Evolutionary conservation across 805 yeast species (phyloP).

Genomic region (Candida glaebosa): DNA sequence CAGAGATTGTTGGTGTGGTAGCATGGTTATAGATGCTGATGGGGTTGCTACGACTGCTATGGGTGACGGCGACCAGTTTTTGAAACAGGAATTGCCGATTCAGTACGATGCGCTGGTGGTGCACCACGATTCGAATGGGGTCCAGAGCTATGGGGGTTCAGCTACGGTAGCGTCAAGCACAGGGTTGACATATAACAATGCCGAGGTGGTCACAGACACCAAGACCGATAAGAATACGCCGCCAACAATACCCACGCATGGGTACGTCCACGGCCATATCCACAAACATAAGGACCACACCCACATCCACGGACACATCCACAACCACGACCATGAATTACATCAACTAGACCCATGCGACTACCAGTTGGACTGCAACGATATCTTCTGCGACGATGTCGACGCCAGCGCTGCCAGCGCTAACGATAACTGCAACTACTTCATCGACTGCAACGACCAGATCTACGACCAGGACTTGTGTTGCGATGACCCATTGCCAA

Average conservation of each 20-base stretch:
- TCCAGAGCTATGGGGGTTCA: neutral
- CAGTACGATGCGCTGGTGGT: conserved; percentile 4
- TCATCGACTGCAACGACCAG: conserved; percentile 28
- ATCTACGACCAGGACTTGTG: neutral
- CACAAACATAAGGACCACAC: conserved; percentile 60
- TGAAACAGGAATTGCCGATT: conserved; percentile 3
- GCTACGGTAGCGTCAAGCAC: neutral
- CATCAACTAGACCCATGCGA: conserved; percentile 3
- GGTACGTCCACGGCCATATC: conserved; percentile 66
- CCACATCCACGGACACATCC: conserved; percentile 68
- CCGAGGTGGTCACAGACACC: neutral
- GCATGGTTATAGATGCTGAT: too few relatives aligned
- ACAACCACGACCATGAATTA: conserved; percentile 39
- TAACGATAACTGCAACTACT: conserved; percentile 36
- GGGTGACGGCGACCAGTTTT: too few relatives aligned
- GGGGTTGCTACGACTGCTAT: too few relatives aligned
- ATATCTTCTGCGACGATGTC: conserved; percentile 40
- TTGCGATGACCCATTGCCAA: conserved; percentile 4
- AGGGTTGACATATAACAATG: conserved; percentile 3
- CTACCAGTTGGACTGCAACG: conserved; percentile 34
- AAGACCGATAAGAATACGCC: neutral
- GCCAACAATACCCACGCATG: conserved; percentile 31
- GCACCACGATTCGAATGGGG: neutral
- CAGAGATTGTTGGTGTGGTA: too few relatives aligned
- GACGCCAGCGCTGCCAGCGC: neutral